Evolutionary conservation across 192 early-diverging fungal species (phyloP).

Genomic region (Paraglomus occultum): DNA sequence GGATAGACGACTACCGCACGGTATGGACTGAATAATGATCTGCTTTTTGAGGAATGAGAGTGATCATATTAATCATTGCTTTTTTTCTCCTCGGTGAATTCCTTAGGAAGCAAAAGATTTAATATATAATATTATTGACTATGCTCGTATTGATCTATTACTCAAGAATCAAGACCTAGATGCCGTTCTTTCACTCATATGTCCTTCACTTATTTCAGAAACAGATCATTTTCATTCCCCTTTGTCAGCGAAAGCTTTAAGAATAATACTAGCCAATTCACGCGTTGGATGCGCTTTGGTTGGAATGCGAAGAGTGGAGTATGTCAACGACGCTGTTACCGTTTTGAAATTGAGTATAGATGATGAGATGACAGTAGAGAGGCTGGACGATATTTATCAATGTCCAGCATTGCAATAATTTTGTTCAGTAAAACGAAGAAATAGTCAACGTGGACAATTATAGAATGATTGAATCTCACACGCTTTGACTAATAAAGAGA

Average conservation of each 20-base stretch:
- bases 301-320: constrained; percentile 58
- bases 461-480: no score
- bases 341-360: constrained; percentile 37
- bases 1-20: constrained; percentile 44
- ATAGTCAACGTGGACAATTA: no score
- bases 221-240: constrained; percentile 42
- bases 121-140: constrained; percentile 38
- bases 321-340: constrained; percentile 56
- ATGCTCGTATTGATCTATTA: constrained; percentile 51
- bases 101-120: constrained; percentile 30
- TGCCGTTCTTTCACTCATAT: constrained; percentile 44
- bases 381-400: constrained; percentile 38
- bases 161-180: constrained; percentile 56
- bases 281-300: constrained; percentile 57
- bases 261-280: constrained; percentile 44
- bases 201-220: constrained; percentile 37
- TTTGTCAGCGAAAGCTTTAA: constrained; percentile 51
- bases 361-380: constrained; percentile 30
- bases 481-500: no score
- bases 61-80: neutral
- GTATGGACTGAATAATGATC: no score
- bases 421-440: no score
- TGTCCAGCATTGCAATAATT: constrained; percentile 32
- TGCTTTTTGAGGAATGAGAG: neutral
- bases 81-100: neutral